These are phyloP conservation scores for Arthroderma uncinatum DNA, from an alignment of 2,329 filamentous ascomycete species.

Conservation along the genomic window DNA sequence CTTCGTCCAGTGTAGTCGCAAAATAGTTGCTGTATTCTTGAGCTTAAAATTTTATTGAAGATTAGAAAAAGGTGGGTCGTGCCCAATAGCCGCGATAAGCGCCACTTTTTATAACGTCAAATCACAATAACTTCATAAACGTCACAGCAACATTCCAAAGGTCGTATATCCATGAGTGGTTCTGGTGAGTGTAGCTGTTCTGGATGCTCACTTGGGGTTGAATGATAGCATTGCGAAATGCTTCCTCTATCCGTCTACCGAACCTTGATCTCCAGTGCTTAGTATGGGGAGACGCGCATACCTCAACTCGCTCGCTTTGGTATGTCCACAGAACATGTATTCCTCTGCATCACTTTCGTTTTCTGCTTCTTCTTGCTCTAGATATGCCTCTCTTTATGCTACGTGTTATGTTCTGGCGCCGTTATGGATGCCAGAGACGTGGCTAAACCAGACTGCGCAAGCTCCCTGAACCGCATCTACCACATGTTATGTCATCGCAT, in stretches of 20 bases:
- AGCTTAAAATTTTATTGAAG: constrained; percentile 2
- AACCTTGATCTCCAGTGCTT: neutral
- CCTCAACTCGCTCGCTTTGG: constrained; percentile 36
- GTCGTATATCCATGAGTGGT: neutral
- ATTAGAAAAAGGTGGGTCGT: constrained; percentile 22
- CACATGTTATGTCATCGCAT: neutral
- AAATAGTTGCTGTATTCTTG: neutral
- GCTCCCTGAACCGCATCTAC: too few species aligned
- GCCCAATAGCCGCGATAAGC: constrained; percentile 18
- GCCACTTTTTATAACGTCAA: constrained; percentile 5
- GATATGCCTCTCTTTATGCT: neutral
- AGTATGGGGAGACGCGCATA: constrained; percentile 37
- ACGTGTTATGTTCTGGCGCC: too few species aligned
- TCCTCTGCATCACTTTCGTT: neutral
- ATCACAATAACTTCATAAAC: neutral
- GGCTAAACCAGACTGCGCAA: neutral
- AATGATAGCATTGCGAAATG: neutral
- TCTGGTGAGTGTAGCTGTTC: neutral
- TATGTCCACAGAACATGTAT: constrained; percentile 22
- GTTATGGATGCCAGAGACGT: too few species aligned
- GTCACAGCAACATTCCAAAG: neutral
- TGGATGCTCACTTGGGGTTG: neutral
- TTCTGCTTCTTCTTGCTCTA: neutral
- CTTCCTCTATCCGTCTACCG: neutral
- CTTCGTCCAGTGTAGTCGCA: neutral